These are phyloP conservation scores for Chenopodium album DNA, from an alignment of 148 eudicot species.

Conservation along the genomic window DNA sequence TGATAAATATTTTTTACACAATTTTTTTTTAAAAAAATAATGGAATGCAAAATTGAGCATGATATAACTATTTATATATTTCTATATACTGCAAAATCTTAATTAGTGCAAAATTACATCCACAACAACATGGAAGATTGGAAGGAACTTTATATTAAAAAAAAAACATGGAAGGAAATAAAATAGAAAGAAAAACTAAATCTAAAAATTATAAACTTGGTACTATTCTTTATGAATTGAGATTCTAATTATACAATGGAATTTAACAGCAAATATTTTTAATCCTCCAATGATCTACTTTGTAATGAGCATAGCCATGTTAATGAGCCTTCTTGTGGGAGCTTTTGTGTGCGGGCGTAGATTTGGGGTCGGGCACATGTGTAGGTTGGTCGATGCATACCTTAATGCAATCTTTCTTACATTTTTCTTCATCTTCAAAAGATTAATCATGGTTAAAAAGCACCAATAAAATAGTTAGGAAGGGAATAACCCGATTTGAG, in stretches of 20 bases:
- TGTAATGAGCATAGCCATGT: not conserved
- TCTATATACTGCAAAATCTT: not conserved
- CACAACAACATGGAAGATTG: not conserved
- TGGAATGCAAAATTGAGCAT: not conserved
- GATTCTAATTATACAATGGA: not conserved
- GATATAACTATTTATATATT: not conserved
- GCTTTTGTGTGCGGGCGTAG: not conserved
- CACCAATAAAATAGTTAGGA: too few relatives aligned
- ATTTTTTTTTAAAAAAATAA: too few relatives aligned
- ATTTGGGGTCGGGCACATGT: not conserved
- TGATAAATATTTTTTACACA: too few relatives aligned
- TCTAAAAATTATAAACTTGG: too few relatives aligned
- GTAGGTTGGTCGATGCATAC: not conserved
- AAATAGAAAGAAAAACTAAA: not conserved
- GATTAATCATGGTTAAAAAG: not conserved
- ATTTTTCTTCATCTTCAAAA: not conserved
- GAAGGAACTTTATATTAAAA: not conserved
- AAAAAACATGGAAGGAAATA: not conserved
- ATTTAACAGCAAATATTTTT: not conserved
- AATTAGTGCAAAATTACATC: not conserved
- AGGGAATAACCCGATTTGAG: too few relatives aligned
- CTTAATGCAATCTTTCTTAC: not conserved
- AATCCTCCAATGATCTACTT: not conserved
- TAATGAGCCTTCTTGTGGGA: not conserved
- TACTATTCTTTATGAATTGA: not conserved